These are phyloP conservation scores for Kickxella alabastrina DNA, from an alignment of 192 early-diverging fungal genomes.

Conservation along the genomic window DNA sequence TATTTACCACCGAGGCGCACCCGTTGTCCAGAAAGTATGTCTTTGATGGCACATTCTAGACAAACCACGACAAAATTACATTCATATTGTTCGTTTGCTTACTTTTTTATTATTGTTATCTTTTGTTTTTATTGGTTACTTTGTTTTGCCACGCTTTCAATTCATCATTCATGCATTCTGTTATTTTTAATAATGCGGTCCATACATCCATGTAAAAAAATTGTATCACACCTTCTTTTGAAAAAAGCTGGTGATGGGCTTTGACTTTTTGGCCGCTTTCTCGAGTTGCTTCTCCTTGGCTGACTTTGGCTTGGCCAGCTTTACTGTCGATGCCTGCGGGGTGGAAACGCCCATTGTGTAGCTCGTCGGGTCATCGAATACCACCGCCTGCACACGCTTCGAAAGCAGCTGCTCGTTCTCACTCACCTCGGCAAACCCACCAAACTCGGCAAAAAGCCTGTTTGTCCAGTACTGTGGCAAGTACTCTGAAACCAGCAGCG, in stretches of 20 bases:
- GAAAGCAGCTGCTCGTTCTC: conserved; percentile 12
- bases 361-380: conserved; percentile 31
- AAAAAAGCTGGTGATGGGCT: conserved; percentile 42
- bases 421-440: conserved; percentile 13
- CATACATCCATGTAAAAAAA: too few species aligned
- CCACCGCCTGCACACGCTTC: conserved; percentile 7
- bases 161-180: too few species aligned
- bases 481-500: conserved; percentile 38
- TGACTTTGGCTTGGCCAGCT: conserved; percentile 18
- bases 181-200: too few species aligned
- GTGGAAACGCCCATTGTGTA: conserved; percentile 23
- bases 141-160: too few species aligned
- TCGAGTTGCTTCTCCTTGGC: conserved; percentile 46
- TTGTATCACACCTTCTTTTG: conserved; percentile 15
- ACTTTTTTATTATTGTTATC: too few species aligned
- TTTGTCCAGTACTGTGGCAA: conserved; percentile 21
- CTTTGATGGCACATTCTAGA: conserved; percentile 47
- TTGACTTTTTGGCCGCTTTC: conserved; percentile 38
- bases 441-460: conserved; percentile 21
- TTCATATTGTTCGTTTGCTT: neutral
- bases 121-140: neutral
- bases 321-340: conserved; percentile 1
- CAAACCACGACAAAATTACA: too few species aligned
- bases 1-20: conserved; percentile 96
- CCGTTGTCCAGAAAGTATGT: conserved; percentile 54